Evolutionary conservation across 345 rosid genomes (phyloP).

Genomic region (Acer saccharum): DNA sequence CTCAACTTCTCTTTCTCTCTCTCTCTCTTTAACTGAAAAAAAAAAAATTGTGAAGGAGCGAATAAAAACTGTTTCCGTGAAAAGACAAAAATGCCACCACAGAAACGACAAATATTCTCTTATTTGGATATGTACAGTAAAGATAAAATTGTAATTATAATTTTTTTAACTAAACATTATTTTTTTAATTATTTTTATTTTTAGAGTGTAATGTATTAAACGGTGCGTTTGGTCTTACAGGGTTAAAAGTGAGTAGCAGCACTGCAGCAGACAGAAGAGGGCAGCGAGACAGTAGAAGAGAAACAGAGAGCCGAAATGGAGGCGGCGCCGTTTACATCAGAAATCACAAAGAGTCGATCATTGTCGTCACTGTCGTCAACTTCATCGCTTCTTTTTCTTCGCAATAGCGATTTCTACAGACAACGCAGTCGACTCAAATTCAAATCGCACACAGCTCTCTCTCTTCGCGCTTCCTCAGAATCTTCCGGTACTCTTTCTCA

Average conservation of each 20-base stretch:
- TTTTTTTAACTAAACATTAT: no score
- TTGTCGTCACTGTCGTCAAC: neutral
- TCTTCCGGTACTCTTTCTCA: conserved; percentile 48
- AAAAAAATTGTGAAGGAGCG: neutral
- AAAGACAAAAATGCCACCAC: conserved; percentile 4
- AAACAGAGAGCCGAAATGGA: conserved; percentile 22
- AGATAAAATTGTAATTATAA: no score
- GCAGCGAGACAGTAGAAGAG: neutral
- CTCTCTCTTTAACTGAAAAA: no score
- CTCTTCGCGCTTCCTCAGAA: conserved; percentile 52
- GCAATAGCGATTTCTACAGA: neutral
- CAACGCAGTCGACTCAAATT: conserved; percentile 36
- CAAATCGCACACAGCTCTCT: conserved; percentile 42
- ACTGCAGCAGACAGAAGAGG: no score
- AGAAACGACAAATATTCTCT: neutral
- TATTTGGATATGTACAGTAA: no score
- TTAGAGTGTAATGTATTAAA: neutral
- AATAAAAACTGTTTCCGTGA: neutral
- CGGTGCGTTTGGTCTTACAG: neutral
- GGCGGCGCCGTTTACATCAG: conserved; percentile 26
- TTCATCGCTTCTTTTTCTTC: conserved; percentile 11
- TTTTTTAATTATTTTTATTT: no score
- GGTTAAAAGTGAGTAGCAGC: neutral
- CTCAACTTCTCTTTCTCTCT: no score
- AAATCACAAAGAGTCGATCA: neutral